Evolutionary conservation across 2,329 filamentous ascomycete genomes (phyloP).

Genomic region (Fusarium sp.): DNA sequence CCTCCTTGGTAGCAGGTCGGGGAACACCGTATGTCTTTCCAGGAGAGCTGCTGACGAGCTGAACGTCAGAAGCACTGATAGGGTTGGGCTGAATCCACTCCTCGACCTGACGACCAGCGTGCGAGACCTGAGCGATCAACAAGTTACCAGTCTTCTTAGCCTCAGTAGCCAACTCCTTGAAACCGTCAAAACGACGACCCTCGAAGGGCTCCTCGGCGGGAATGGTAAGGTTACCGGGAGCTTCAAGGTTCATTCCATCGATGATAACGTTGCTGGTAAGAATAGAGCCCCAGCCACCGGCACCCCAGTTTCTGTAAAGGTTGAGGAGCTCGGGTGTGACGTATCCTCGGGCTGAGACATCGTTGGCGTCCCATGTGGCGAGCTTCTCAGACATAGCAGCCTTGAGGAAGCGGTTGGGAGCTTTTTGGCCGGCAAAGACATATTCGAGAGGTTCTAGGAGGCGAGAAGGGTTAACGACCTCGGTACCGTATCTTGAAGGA

Average conservation of each 20-base stretch:
- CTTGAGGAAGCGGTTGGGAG: conserved; percentile 33
- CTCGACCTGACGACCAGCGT: conserved; percentile 34
- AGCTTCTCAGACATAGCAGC: conserved; percentile 35
- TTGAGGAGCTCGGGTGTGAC: conserved; percentile 28
- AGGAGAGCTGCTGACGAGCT: conserved; percentile 65
- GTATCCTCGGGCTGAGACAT: conserved; percentile 31
- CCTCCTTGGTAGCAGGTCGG: conserved; percentile 26
- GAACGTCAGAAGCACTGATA: conserved; percentile 66
- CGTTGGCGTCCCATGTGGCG: conserved; percentile 27
- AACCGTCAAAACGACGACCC: conserved; percentile 27
- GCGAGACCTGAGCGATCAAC: conserved; percentile 27
- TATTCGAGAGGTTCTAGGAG: conserved; percentile 28
- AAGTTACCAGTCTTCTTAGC: conserved; percentile 23
- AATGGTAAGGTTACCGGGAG: conserved; percentile 19
- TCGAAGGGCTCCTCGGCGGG: conserved; percentile 18
- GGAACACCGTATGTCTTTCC: conserved; percentile 53
- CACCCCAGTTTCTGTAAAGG: conserved; percentile 31
- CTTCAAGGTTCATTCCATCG: conserved; percentile 28
- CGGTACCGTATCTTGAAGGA: conserved; percentile 19
- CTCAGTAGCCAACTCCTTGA: conserved; percentile 24
- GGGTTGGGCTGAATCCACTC: conserved; percentile 33
- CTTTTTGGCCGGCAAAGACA: conserved; percentile 24
- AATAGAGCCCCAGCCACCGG: conserved; percentile 29
- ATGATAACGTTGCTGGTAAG: conserved; percentile 31
- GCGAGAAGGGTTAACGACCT: conserved; percentile 26